Evolutionary conservation across 108 stramenopile species (phyloP).

Genomic region (Parmales sp.): DNA sequence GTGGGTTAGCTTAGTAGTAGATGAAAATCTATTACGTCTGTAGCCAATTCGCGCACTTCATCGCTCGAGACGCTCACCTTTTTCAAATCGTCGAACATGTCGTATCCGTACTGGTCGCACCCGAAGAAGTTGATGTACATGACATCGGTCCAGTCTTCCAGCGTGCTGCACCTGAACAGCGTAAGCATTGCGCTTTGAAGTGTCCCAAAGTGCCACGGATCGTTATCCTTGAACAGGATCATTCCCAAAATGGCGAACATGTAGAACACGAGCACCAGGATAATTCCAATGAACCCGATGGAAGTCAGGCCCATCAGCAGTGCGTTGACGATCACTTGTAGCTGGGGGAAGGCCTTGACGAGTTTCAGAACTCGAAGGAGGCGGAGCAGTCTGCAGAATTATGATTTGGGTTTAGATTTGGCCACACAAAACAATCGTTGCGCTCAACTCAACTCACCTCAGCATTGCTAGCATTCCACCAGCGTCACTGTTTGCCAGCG

Average conservation of each 20-base stretch:
- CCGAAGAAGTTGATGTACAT: constrained; percentile 29
- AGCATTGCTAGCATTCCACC: constrained; percentile 21
- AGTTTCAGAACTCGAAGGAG: constrained; percentile 23
- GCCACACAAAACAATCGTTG: constrained; percentile 28
- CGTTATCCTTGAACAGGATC: constrained; percentile 21
- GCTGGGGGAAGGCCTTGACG: constrained; percentile 26
- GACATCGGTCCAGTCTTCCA: constrained; percentile 23
- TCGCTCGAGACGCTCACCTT: constrained; percentile 16
- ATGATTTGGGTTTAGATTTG: too few species aligned
- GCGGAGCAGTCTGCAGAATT: constrained; percentile 31
- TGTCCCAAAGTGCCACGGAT: constrained; percentile 24
- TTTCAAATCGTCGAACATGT: constrained; percentile 14
- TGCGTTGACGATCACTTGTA: constrained; percentile 21
- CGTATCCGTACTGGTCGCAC: constrained; percentile 21
- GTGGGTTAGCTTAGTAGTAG: too few species aligned
- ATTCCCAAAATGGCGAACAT: constrained; percentile 29
- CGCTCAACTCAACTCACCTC: constrained; percentile 23
- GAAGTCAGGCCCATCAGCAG: constrained; percentile 18
- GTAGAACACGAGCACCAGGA: constrained; percentile 29
- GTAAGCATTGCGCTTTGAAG: constrained; percentile 18
- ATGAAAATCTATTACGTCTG: too few species aligned
- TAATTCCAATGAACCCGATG: constrained; percentile 23
- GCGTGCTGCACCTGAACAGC: constrained; percentile 20
- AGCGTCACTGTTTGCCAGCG: constrained; percentile 6
- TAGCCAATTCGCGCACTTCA: too few species aligned